Base-by-base conservation (phyloP, 306 rosid genomes). In the Cucumis melo region DNA sequence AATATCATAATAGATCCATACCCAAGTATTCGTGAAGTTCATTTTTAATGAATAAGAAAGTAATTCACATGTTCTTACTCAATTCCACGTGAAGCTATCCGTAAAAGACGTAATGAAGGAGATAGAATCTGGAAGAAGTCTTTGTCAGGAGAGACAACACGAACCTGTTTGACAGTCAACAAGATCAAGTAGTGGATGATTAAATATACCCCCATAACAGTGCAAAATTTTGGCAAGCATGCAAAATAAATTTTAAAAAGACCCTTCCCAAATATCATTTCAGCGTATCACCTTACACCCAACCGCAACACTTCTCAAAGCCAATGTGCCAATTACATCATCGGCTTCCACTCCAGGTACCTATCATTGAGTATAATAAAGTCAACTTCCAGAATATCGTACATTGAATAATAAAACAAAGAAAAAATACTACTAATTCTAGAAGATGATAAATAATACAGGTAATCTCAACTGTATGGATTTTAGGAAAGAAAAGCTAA, bases 261-360 rank as follows among this genome's bases (percentile, higher is more conserved):
- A 42, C 23, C 53, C 41, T 64, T 70, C 23, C 23, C 58, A 70
- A 66, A 39, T 66, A 65, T 65, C 17, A 8, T 27, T 27, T 27
- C 29, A 27, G 29, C 2, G 29, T 44, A 16, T 56, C 84, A 93
- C 98, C 98, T 94, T 94, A 87, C 89, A 91, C 76, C 98, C 96
- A 70, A 85, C 88, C 84, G 88, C 86, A 77, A 91, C 93, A 76
- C 94, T 94, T 79, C 92, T 86, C 57, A 84, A 74, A 59, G 98
- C 94, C 86, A 94, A 90, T 38, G 98, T 94, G 84, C 98, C 97
- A 79, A 94, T 91, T 81, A 94, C 98, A 86, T 94, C 97, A 84
- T 94, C 98, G 59, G 98, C 98, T 85, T 94, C 98, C 77, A 94
- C 97, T 73, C 98, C 98, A 20, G 98, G 96, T 73, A 94, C 98